Evolutionary conservation across 495 filamentous ascomycete genomes (phyloP).

Genomic region (Chaetomium cochliodes): DNA sequence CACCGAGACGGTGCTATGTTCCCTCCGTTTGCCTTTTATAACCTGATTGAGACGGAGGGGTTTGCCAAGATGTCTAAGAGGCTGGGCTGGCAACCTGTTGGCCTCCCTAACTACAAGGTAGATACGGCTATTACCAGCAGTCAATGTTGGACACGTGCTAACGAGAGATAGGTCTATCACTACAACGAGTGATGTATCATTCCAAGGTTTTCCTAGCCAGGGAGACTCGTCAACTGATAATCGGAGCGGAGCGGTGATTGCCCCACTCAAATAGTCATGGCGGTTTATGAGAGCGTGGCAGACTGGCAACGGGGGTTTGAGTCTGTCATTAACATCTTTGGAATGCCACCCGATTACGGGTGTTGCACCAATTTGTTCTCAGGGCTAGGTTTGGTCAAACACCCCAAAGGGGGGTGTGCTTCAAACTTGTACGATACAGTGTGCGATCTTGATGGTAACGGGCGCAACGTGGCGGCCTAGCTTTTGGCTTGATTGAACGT

Average conservation of each 20-base stretch:
- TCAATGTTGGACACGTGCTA: slow-evolving; percentile 13
- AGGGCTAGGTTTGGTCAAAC: neutral
- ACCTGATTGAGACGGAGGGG: slow-evolving; percentile 95
- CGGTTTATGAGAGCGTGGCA: neutral
- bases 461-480: neutral
- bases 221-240: neutral
- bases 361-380: neutral
- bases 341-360: neutral
- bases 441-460: slow-evolving; percentile 5
- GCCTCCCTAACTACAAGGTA: slow-evolving; percentile 96
- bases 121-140: slow-evolving; percentile 29
- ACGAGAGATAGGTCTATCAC: slow-evolving; percentile 70
- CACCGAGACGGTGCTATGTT: slow-evolving; percentile 99
- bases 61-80: slow-evolving; percentile 96
- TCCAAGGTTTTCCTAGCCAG: too few species aligned
- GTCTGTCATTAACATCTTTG: neutral
- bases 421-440: slow-evolving; percentile 15
- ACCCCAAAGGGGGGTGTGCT: neutral
- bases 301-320: neutral
- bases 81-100: slow-evolving; percentile 78
- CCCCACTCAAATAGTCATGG: neutral
- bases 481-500: slow-evolving; percentile 14
- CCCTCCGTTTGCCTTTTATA: slow-evolving; percentile 91
- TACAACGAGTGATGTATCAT: slow-evolving; percentile 71
- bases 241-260: neutral